A percentile compares a stretch with the other conserved stretches of the same genome.
Conservation (phyloP, 73 alveolate genomes). For the Stentor coeruleus region DNA sequence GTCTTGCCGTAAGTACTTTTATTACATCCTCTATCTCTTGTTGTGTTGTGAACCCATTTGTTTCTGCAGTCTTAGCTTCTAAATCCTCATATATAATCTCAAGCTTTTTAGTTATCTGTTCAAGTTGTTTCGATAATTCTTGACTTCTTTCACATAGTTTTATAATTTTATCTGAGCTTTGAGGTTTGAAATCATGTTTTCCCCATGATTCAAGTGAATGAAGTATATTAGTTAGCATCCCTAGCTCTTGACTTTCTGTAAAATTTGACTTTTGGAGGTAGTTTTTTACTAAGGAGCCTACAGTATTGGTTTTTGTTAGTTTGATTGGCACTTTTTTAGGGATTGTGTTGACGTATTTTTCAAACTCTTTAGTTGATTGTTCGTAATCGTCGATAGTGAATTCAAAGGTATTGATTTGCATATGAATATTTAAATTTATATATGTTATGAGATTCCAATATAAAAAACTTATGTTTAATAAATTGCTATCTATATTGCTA, state of each 20-base stretch:
- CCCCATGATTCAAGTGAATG: not conserved
- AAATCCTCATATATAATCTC: not conserved
- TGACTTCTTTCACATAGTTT: not conserved
- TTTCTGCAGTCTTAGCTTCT: not conserved
- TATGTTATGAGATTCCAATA: too few relatives aligned
- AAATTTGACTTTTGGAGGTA: not conserved
- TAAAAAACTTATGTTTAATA: too few relatives aligned
- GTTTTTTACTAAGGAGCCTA: not conserved
- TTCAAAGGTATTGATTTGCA: not conserved
- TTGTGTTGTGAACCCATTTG: not conserved
- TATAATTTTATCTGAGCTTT: not conserved
- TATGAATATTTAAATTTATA: too few relatives aligned
- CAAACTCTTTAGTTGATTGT: constrained; percentile 21
- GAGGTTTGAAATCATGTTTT: not conserved
- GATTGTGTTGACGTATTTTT: constrained; percentile 15
- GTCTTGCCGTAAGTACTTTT: not conserved
- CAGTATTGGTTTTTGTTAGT: not conserved
- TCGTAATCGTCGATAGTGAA: constrained; percentile 20
- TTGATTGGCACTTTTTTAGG: not conserved
- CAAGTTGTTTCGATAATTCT: not conserved
- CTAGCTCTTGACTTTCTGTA: not conserved
- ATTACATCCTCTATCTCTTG: not conserved
- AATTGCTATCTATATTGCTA: too few relatives aligned
- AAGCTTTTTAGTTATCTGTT: too few relatives aligned
- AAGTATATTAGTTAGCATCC: not conserved